Evolutionary conservation across 768 basidiomycete genomes (phyloP).

Genomic region (Mycena latifolia): DNA sequence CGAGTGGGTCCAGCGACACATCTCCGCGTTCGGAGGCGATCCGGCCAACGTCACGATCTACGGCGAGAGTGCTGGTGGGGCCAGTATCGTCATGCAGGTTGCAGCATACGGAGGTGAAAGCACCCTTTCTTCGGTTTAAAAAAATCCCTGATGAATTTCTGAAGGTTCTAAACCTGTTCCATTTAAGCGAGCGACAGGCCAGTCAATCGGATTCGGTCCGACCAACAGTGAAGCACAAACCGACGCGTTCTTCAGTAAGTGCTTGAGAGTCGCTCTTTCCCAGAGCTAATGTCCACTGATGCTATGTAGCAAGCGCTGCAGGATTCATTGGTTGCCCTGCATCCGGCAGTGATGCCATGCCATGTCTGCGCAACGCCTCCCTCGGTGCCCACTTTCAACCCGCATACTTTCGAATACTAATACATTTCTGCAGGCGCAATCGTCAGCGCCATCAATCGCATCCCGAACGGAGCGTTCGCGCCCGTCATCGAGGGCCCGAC

Average conservation of each 20-base stretch:
- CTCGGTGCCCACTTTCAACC: conserved; percentile 37
- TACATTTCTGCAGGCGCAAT: conserved; percentile 45
- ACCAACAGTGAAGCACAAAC: conserved; percentile 44
- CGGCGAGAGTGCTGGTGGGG: conserved; percentile 58
- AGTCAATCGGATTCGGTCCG: conserved; percentile 58
- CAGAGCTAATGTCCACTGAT: neutral
- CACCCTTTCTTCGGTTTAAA: no score
- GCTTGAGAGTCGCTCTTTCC: neutral
- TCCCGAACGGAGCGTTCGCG: conserved; percentile 44
- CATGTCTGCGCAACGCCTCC: conserved; percentile 53
- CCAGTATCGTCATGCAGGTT: conserved; percentile 58
- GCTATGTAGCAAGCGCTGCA: conserved; percentile 43
- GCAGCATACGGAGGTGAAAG: conserved; percentile 55
- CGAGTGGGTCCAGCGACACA: conserved; percentile 56
- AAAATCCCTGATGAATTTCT: neutral
- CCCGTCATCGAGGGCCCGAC: conserved; percentile 46
- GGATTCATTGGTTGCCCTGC: conserved; percentile 45
- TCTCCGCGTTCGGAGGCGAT: conserved; percentile 50
- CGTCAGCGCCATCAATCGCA: conserved; percentile 53
- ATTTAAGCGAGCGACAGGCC: conserved; percentile 55
- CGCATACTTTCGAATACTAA: neutral
- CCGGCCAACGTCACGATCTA: conserved; percentile 49
- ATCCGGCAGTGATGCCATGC: conserved; percentile 43
- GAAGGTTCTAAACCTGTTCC: conserved; percentile 49
- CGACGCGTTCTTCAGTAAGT: conserved; percentile 50